A percentile compares a stretch with the other conserved stretches of the same genome.
These are phyloP conservation scores for Ceratocystis papillata DNA, from an alignment of 2,329 filamentous ascomycete species.

Conservation along the genomic window DNA sequence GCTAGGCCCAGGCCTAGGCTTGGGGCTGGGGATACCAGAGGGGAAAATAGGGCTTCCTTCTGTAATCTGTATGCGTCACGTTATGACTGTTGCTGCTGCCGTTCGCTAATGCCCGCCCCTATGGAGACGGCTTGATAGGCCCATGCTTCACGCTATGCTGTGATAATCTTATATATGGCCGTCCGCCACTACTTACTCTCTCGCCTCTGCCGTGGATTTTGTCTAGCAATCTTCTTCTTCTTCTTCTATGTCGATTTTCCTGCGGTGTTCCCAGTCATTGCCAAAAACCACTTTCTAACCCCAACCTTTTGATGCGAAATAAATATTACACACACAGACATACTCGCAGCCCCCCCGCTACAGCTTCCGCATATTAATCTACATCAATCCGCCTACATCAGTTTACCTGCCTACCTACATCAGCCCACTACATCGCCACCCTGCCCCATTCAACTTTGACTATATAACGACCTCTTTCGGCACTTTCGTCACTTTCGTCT, in stretches of 20 bases:
- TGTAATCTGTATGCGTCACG: conserved; percentile 9
- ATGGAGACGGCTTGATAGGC: neutral
- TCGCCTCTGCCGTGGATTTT: neutral
- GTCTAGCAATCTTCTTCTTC: neutral
- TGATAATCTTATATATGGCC: conserved; percentile 7
- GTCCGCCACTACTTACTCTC: neutral
- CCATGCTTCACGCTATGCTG: neutral
- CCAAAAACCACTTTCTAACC: too few relatives aligned
- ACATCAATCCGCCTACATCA: too few relatives aligned
- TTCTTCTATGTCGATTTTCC: neutral
- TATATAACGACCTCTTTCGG: neutral
- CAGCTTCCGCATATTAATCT: too few relatives aligned
- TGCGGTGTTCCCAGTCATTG: too few relatives aligned
- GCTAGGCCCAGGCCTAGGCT: neutral
- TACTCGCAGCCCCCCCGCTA: too few relatives aligned
- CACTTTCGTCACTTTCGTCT: neutral
- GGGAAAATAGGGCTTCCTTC: neutral
- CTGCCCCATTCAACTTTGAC: too few relatives aligned
- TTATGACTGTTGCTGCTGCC: neutral
- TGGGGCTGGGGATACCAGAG: neutral
- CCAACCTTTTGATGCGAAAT: too few relatives aligned
- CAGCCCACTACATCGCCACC: too few relatives aligned
- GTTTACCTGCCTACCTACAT: too few relatives aligned
- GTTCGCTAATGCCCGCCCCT: too few relatives aligned
- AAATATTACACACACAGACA: too few relatives aligned